Conservation (phyloP, 768 basidiomycete genomes). For the Leccinum uliginosum region DNA sequence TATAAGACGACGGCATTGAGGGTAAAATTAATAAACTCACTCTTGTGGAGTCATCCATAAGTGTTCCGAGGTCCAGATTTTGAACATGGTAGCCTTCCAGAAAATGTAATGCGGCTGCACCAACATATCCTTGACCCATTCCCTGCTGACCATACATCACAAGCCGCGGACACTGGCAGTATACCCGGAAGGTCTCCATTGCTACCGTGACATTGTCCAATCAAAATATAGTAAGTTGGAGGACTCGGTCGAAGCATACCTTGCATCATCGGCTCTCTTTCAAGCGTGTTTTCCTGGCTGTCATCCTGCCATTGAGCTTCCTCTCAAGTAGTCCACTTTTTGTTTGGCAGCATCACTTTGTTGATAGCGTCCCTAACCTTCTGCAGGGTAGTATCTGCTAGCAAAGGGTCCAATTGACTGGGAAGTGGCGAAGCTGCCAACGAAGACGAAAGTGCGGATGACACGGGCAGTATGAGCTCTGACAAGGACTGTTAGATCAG, state of each 20-base stretch:
- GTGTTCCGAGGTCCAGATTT: constrained; percentile 82
- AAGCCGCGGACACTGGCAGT: constrained; percentile 86
- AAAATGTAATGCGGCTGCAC: constrained; percentile 87
- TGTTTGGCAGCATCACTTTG: constrained; percentile 73
- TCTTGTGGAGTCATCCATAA: constrained; percentile 85
- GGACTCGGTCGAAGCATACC: constrained; percentile 41
- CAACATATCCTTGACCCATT: constrained; percentile 90
- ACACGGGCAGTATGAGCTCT: constrained; percentile 96
- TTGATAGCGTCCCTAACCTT: constrained; percentile 68
- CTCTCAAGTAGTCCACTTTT: constrained; percentile 80
- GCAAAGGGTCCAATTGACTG: constrained; percentile 73
- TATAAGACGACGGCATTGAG: not conserved
- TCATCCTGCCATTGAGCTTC: constrained; percentile 93
- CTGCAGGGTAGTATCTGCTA: constrained; percentile 64
- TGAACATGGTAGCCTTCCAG: constrained; percentile 96
- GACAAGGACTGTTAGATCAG: constrained; percentile 5
- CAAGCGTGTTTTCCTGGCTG: constrained; percentile 76
- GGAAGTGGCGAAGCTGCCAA: constrained; percentile 85
- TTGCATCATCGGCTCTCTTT: constrained; percentile 84
- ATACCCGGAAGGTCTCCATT: constrained; percentile 86
- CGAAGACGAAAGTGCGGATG: constrained; percentile 86
- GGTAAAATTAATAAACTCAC: constrained; percentile 43
- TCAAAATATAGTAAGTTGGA: constrained; percentile 1
- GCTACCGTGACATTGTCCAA: constrained; percentile 48
- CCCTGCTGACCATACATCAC: constrained; percentile 76